Base-by-base conservation (phyloP, 176 grass and related monocot species). In the Coix lacrymajobi region DNA sequence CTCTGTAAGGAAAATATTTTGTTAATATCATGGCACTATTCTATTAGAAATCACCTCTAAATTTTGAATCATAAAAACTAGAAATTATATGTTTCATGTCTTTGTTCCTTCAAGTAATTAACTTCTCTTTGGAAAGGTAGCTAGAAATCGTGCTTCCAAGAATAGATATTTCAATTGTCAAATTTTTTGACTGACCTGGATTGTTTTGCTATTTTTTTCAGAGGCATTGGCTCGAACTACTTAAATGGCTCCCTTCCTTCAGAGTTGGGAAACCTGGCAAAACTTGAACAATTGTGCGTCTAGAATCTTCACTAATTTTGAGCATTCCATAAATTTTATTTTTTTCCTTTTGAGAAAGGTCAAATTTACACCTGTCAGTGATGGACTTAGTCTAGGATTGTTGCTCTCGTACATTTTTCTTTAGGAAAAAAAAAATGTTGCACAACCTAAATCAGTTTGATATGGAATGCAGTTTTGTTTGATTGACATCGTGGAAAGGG, bases 181-280 rank as follows among this genome's bases (percentile, higher is more conserved):
- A 11, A 14, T 46, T 76, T 31, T n/a, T n/a, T n/a, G n/a, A 7
- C 3, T 77, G 37, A 82, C 11, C 6, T 43, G n/a, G 20, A 62
- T 48, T 10, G 4, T 36, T 39, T 77, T 29, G 17, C 38, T 79
- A 17, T 7, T 62, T 39, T n/a, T 91, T 92, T 48, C 85, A 95
- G 92, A 77, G 30, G 56, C 16, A 12, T 98, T n/a, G 13, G 72
- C 16, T 58, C 71, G 40, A 98, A 98, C 72, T 71, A 95, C 62
- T 95, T 95, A 45, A 98, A 17, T 60, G 96, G 92, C 1, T 73
- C 96, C 31, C 63, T 98, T 68, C 96, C 92, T 62, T 44, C 75
- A 3, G 91, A 95, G 86, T n/a, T 98, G 32, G 92, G 92, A 24
- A 90, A 90, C 51, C 77, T 98, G 15, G 65, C 6, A 8, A 89